A percentile compares a stretch with the other conserved stretches of the same genome.
phyloP scores from a whole-genome alignment of 805 yeast species.

The Groenewaldozyma salmanticensis region DNA sequence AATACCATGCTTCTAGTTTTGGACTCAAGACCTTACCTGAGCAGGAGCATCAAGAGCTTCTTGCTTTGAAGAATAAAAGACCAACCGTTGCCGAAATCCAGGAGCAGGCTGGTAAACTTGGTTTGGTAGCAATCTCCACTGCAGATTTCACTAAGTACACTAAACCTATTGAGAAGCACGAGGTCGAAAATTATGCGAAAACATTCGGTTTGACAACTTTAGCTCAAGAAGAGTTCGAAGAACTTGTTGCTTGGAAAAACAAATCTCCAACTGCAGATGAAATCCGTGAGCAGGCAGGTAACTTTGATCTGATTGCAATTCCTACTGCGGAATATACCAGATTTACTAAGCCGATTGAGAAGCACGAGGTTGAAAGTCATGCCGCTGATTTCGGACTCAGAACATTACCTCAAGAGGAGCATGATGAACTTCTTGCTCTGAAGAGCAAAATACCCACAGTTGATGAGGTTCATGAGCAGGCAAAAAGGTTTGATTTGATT shows the following conservation, averaged over 20 bases:
- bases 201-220: constrained; percentile 18
- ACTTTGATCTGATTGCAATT: constrained; percentile 23
- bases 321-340: constrained; percentile 13
- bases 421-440: constrained; percentile 8
- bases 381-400: constrained; percentile 20
- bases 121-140: constrained; percentile 20
- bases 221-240: constrained; percentile 8
- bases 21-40: constrained; percentile 11
- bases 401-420: constrained; percentile 19
- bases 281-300: constrained; percentile 5
- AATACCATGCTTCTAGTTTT: constrained; percentile 3
- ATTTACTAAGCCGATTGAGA: constrained; percentile 9
- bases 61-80: constrained; percentile 1
- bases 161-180: constrained; percentile 14
- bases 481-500: constrained; percentile 12
- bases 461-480: constrained; percentile 11
- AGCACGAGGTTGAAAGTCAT: constrained; percentile 4
- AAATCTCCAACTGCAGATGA: constrained; percentile 3
- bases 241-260: constrained; percentile 7
- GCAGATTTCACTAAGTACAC: constrained; percentile 17
- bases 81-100: constrained; percentile 12
- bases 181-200: constrained; percentile 18
- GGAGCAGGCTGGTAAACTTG: constrained; percentile 14
- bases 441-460: constrained; percentile 13
- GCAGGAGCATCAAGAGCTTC: constrained; percentile 11